These are phyloP conservation scores for Halophytophthora batemanensis DNA, from an alignment of 352 stramenopile species.

Conservation along the genomic window DNA sequence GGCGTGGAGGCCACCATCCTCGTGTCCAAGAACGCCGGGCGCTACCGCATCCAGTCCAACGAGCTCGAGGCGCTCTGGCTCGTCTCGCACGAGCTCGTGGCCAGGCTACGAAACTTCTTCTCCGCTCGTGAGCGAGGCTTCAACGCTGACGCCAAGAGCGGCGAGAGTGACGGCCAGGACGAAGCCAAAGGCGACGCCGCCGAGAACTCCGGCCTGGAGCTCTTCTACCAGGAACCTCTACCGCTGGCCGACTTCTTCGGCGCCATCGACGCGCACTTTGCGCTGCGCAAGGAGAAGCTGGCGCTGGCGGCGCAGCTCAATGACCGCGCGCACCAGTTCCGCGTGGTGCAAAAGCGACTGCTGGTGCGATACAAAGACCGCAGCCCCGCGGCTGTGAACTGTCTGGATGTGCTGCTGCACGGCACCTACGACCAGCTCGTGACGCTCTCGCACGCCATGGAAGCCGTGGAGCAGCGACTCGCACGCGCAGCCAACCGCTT, in stretches of 20 bases:
- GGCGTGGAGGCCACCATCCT: slow-evolving; percentile 82
- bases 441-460: slow-evolving; percentile 65
- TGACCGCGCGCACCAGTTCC: slow-evolving; percentile 84
- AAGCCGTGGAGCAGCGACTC: slow-evolving; percentile 57
- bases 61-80: slow-evolving; percentile 81
- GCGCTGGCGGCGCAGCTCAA: slow-evolving; percentile 73
- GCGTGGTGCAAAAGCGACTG: slow-evolving; percentile 88
- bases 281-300: slow-evolving; percentile 54
- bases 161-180: neutral
- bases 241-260: slow-evolving; percentile 85
- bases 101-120: slow-evolving; percentile 46
- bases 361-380: slow-evolving; percentile 89
- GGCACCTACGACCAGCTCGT: slow-evolving; percentile 86
- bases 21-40: slow-evolving; percentile 86
- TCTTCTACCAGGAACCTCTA: slow-evolving; percentile 84
- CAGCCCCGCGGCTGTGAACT: slow-evolving; percentile 75
- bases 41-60: slow-evolving; percentile 86
- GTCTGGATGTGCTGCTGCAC: slow-evolving; percentile 81
- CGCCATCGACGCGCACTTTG: slow-evolving; percentile 87
- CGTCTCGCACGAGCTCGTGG: slow-evolving; percentile 73
- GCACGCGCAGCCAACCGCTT: slow-evolving; percentile 55
- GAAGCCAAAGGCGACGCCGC: slow-evolving; percentile 23
- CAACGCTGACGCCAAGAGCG: neutral
- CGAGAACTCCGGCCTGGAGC: slow-evolving; percentile 27
- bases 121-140: slow-evolving; percentile 20